phyloP scores from a whole-genome alignment of 108 stramenopile genomes.

The Thalassiosira profunda region DNA sequence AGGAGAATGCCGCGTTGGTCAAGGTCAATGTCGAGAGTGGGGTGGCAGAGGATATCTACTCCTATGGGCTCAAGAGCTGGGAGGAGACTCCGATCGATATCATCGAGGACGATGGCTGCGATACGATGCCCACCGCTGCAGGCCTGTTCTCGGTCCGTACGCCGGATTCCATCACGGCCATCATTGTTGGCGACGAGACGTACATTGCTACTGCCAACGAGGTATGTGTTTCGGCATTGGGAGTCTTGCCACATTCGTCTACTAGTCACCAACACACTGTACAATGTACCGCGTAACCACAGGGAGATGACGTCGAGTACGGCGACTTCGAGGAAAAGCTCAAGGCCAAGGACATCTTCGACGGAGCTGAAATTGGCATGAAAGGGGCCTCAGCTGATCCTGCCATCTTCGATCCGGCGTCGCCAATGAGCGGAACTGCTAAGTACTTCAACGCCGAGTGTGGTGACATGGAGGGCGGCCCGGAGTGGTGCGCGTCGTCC shows the following conservation, averaged over 20 bases:
- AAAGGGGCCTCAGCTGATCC: constrained; percentile 19
- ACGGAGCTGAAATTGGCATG: constrained; percentile 30
- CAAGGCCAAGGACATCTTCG: constrained; percentile 39
- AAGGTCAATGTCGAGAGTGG: constrained; percentile 36
- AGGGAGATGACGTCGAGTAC: constrained; percentile 41
- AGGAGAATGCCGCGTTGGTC: constrained; percentile 59
- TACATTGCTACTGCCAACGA: constrained; percentile 59
- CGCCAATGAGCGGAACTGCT: constrained; percentile 21
- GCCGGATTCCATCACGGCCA: constrained; percentile 46
- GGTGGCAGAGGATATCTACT: constrained; percentile 39
- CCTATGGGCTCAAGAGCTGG: constrained; percentile 50
- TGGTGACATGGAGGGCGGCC: constrained; percentile 10
- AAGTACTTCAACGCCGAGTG: constrained; percentile 53
- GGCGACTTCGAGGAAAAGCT: constrained; percentile 51
- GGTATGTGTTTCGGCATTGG: constrained; percentile 1
- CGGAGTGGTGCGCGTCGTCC: constrained; percentile 41
- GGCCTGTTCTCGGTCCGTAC: constrained; percentile 26
- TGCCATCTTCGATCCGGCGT: constrained; percentile 39
- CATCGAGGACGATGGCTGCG: constrained; percentile 55
- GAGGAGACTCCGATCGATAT: constrained; percentile 46
- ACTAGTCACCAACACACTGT: background rate
- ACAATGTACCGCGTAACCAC: too few species aligned
- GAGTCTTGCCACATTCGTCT: background rate
- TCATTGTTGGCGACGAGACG: constrained; percentile 37
- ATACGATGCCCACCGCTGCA: constrained; percentile 24